Conservation (phyloP, 805 yeast genomes). For the Hagleromyces aurorensis region DNA sequence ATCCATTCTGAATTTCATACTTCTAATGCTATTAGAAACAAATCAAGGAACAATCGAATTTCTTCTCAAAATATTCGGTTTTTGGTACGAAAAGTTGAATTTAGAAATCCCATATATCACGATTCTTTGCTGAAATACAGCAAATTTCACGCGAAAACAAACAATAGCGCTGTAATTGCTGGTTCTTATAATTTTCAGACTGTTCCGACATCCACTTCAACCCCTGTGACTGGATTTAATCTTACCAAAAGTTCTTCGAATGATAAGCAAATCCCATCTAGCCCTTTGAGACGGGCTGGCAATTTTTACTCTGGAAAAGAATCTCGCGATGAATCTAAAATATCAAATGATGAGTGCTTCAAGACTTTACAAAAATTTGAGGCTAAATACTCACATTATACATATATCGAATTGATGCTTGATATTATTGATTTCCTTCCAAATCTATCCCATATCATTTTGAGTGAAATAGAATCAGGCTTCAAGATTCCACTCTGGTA, state of each 20-base stretch:
- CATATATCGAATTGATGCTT: slow-evolving; percentile 33
- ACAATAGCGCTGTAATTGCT: slow-evolving; percentile 16
- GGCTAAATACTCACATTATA: slow-evolving; percentile 18
- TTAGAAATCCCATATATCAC: slow-evolving; percentile 27
- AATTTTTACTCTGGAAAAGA: too few species aligned
- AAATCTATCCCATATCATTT: slow-evolving; percentile 35
- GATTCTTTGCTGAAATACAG: slow-evolving; percentile 30
- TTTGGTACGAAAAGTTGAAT: slow-evolving; percentile 23
- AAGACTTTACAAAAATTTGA: slow-evolving; percentile 15
- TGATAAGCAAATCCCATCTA: slow-evolving; percentile 2
- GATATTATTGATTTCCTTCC: slow-evolving; percentile 41
- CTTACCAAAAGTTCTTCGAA: slow-evolving; percentile 2
- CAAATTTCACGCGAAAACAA: slow-evolving; percentile 18
- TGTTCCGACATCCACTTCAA: background rate
- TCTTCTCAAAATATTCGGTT: slow-evolving; percentile 21
- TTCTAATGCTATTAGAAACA: slow-evolving; percentile 9
- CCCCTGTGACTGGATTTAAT: too few species aligned
- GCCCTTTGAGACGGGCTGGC: slow-evolving; percentile 1
- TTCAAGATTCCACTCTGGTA: slow-evolving; percentile 45
- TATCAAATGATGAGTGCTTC: slow-evolving; percentile 18
- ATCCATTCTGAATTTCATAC: slow-evolving; percentile 28
- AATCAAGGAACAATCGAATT: slow-evolving; percentile 1
- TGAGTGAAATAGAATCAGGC: slow-evolving; percentile 43
- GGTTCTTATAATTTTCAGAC: slow-evolving; percentile 20
- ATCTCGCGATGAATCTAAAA: too few species aligned